Evolutionary conservation across 495 filamentous ascomycete species (phyloP).

Genomic region (Penicillium crystallinum): DNA sequence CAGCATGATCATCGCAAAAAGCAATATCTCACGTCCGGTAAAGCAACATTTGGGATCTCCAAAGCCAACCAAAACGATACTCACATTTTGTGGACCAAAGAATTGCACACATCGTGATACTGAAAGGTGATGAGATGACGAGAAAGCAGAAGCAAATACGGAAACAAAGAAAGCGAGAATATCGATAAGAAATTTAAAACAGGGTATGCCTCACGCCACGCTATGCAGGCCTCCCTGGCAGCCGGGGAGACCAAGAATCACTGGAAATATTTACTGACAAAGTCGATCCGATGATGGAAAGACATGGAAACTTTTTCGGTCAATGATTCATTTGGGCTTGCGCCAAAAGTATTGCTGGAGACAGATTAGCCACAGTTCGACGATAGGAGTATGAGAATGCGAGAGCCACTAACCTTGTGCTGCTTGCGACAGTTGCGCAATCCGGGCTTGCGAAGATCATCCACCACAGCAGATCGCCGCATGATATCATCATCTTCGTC

Average conservation of each 20-base stretch:
- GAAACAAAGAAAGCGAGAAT: conserved; percentile 13
- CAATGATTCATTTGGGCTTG: conserved; percentile 55
- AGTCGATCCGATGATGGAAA: conserved; percentile 10
- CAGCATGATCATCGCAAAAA: neutral
- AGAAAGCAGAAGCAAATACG: neutral
- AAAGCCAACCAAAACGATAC: conserved; percentile 7
- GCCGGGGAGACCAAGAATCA: conserved; percentile 26
- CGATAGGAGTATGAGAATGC: neutral
- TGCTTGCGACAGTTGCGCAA: conserved; percentile 84
- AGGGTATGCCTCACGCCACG: conserved; percentile 51
- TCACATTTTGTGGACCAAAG: conserved; percentile 17
- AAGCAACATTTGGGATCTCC: neutral
- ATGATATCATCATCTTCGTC: conserved; percentile 79
- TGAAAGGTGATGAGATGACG: conserved; percentile 1
- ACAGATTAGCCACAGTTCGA: conserved; percentile 13
- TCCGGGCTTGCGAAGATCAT: conserved; percentile 80
- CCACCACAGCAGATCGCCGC: conserved; percentile 75
- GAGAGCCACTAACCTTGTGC: conserved; percentile 72
- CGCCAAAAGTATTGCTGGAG: conserved; percentile 91
- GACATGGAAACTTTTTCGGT: neutral
- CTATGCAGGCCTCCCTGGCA: conserved; percentile 38
- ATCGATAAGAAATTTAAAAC: conserved; percentile 23
- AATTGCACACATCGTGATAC: conserved; percentile 33
- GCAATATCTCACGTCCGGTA: neutral
- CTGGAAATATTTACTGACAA: conserved; percentile 43